A percentile compares a stretch with the other conserved stretches of the same genome.
Evolutionary conservation across 345 rosid species (phyloP).

Genomic region (Angophora floribunda): DNA sequence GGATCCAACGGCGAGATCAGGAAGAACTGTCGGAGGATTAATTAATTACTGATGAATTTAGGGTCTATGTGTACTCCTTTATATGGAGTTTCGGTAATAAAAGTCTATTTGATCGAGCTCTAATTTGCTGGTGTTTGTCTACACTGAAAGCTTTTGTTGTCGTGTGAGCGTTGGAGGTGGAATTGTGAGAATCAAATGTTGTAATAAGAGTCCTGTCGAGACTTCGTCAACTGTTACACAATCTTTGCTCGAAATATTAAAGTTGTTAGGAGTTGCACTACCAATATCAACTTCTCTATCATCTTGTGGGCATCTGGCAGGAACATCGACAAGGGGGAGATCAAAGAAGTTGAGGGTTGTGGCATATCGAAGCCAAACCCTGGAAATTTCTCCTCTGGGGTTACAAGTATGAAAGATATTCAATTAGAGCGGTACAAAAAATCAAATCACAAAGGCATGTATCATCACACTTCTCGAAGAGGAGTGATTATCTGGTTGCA

Average conservation of each 20-base stretch:
- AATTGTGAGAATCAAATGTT: background rate
- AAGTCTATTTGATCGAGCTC: background rate
- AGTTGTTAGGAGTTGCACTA: conserved; percentile 30
- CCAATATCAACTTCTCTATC: conserved; percentile 53
- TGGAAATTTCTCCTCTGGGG: conserved; percentile 48
- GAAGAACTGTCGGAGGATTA: background rate
- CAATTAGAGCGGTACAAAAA: background rate
- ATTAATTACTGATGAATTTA: background rate
- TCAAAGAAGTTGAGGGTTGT: conserved; percentile 11
- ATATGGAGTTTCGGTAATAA: background rate
- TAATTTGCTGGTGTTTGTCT: background rate
- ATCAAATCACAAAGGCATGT: background rate
- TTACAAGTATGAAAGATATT: conserved; percentile 14
- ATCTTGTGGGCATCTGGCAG: conserved; percentile 59
- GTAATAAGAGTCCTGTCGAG: background rate
- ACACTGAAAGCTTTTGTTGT: background rate
- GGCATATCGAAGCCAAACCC: conserved; percentile 33
- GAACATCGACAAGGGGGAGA: conserved; percentile 59
- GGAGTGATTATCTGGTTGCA: background rate
- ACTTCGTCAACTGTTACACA: background rate
- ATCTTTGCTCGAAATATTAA: background rate
- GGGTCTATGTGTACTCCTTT: background rate
- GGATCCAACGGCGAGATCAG: background rate
- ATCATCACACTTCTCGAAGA: background rate
- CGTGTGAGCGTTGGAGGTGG: background rate